These are phyloP conservation scores for Syzygium jambos DNA, from an alignment of 345 rosid species.

Conservation along the genomic window DNA sequence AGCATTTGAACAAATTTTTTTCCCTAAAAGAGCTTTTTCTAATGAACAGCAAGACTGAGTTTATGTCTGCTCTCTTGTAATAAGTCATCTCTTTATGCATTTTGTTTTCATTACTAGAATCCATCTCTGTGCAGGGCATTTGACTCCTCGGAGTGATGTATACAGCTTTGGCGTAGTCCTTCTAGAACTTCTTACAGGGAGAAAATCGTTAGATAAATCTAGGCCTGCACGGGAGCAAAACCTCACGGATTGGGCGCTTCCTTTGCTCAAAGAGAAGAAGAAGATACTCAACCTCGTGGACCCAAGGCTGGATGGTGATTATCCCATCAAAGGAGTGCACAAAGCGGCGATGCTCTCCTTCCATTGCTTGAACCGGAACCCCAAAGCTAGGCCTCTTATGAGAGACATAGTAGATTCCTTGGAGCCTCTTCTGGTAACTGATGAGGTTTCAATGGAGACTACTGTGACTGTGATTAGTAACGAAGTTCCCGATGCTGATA, in stretches of 20 bases:
- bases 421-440: constrained; percentile 76
- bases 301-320: constrained; percentile 63
- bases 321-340: constrained; percentile 65
- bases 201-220: constrained; percentile 85
- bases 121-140: constrained; percentile 45
- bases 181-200: constrained; percentile 70
- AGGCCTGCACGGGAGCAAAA: constrained; percentile 77
- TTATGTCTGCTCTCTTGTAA: neutral
- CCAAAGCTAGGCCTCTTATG: constrained; percentile 98
- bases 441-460: constrained; percentile 25
- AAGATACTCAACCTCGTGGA: constrained; percentile 68
- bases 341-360: constrained; percentile 96
- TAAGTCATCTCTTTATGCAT: neutral
- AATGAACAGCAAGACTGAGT: too few species aligned
- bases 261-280: constrained; percentile 84
- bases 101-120: neutral
- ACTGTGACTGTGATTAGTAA: constrained; percentile 32
- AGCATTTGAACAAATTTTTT: neutral
- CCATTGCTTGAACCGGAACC: constrained; percentile 89
- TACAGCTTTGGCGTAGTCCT: constrained; percentile 85
- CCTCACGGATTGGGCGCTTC: constrained; percentile 89
- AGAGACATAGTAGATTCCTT: constrained; percentile 86
- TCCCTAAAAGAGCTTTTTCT: neutral
- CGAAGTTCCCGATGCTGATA: constrained; percentile 30
- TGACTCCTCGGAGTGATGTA: constrained; percentile 84